Base-by-base conservation (phyloP, 176 grass and related monocot species). In the Juncus inflexus region DNA sequence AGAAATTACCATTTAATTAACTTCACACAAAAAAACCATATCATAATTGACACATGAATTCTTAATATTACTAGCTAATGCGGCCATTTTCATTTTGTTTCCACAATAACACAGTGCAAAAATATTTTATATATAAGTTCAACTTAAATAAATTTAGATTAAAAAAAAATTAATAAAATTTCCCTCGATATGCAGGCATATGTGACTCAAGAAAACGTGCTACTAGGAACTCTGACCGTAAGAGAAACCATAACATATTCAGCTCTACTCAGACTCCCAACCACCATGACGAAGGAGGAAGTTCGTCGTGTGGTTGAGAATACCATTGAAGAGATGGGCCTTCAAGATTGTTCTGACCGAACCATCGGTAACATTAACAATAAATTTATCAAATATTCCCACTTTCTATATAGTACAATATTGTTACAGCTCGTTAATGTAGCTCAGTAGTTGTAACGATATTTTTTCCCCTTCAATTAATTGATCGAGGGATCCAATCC, bases 171-270 rank as follows among this genome's bases (percentile, higher is more conserved):
- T 28, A 28, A 28, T 28, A 28, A 28, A 28, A 28, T 28, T 28
- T 28, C 19, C 19, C 19, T 28, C 19, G 19, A 28, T 65, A 3
- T 2, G 12, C 69, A 99, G 95, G 95, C 95, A 1, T 99, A 99
- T 3, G 95, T 99, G 68, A 99, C 89, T 4, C 95, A 99, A 64
- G 95, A 99, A 67, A 99, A 94, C 67, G 83, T 86, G 37, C 61
- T 92, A 36, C 86, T 99, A 42, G 89, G 95, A 3, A 99, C 95
- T 2, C 73, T 99, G 37, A 99, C 95, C 0, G 95, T 99, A 7
- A 65, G 89, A 2, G 95, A 99, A 78, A 90, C 89, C 3, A 63
- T 99, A 5, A 86, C 83, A 14, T 99, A 99, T 69, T 99, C 95
- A 2, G 95, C 89, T 3, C 69, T 86, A 12, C 69, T 99, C 9